phyloP scores from a whole-genome alignment of 1,139 yeast species.

The Starmera stellimalicola region DNA sequence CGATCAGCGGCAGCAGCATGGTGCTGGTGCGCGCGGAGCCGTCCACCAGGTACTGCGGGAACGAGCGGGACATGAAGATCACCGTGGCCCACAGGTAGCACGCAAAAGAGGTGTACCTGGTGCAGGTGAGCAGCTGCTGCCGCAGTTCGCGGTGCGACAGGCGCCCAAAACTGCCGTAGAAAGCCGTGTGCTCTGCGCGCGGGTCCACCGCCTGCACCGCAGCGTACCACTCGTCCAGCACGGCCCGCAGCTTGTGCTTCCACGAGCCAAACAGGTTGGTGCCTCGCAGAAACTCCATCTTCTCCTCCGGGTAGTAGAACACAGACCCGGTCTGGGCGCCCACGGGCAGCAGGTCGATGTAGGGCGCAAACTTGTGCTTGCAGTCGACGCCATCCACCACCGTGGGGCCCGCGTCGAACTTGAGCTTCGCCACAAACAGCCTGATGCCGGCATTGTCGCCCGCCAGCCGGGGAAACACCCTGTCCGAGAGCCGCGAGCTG shows the following conservation, averaged over 20 bases:
- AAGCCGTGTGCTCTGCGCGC: conserved; percentile 4
- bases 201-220: conserved; percentile 7
- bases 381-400: conserved; percentile 17
- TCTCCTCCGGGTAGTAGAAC: conserved; percentile 47
- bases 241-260: conserved; percentile 21
- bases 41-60: conserved; percentile 44
- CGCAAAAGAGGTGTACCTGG: conserved; percentile 44
- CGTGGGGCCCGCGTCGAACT: conserved; percentile 18
- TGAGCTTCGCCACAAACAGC: conserved; percentile 35
- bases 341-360: conserved; percentile 49
- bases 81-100: conserved; percentile 58
- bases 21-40: conserved; percentile 33
- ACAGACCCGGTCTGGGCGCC: conserved; percentile 42
- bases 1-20: conserved; percentile 63
- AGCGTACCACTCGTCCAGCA: conserved; percentile 22
- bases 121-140: conserved; percentile 1
- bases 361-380: conserved; percentile 27
- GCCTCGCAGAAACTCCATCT: conserved; percentile 44
- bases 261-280: conserved; percentile 44
- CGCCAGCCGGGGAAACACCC: conserved; percentile 33
- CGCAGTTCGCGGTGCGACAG: conserved; percentile 4
- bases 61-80: conserved; percentile 60
- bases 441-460: conserved; percentile 30
- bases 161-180: conserved; percentile 3
- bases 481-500: conserved; percentile 33